Percentiles rank a stretch among this genome's conserved stretches.
These are phyloP conservation scores for Aspergillus phoenicis DNA, from an alignment of 2,329 filamentous ascomycete species.

Conservation along the genomic window DNA sequence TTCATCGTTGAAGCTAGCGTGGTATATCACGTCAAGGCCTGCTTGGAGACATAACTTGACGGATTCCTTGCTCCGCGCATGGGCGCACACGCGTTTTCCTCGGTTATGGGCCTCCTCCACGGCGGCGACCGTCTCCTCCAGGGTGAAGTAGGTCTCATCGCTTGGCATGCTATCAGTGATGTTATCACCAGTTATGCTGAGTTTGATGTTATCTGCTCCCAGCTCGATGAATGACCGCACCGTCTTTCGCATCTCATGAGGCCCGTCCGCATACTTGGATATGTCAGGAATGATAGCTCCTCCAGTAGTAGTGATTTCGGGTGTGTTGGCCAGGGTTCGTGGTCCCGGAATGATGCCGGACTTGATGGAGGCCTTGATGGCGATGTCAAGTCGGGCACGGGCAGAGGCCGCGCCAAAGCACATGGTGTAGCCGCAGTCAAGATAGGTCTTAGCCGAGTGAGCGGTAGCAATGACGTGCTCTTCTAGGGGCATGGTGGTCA, in stretches of 20 bases:
- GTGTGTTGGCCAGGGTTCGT: slow-evolving; percentile 10
- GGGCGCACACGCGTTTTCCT: slow-evolving; percentile 3
- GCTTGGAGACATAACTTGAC: slow-evolving; percentile 1
- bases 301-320: slow-evolving; percentile 8
- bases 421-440: slow-evolving; percentile 18
- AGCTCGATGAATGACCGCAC: slow-evolving; percentile 3
- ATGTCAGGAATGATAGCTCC: slow-evolving; percentile 11
- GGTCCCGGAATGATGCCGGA: slow-evolving; percentile 10
- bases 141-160: slow-evolving; percentile 3
- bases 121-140: slow-evolving; percentile 3
- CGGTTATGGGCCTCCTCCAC: slow-evolving; percentile 4
- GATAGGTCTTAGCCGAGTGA: slow-evolving; percentile 7
- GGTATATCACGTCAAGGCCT: slow-evolving; percentile 1
- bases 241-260: slow-evolving; percentile 43
- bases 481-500: slow-evolving; percentile 4
- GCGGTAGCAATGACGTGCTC: slow-evolving; percentile 14
- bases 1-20: slow-evolving; percentile 1
- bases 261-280: slow-evolving; percentile 32
- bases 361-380: slow-evolving; percentile 13
- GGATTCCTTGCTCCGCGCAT: neutral
- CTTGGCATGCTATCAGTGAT: neutral
- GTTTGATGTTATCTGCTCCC: slow-evolving; percentile 3
- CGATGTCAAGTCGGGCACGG: slow-evolving; percentile 11
- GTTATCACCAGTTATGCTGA: slow-evolving; percentile 6
- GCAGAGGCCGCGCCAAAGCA: slow-evolving; percentile 17